Percentiles rank a stretch among this genome's conserved stretches.
These are phyloP conservation scores for Rutstroemia sp. DNA, from an alignment of 2,329 filamentous ascomycete species.

Conservation along the genomic window DNA sequence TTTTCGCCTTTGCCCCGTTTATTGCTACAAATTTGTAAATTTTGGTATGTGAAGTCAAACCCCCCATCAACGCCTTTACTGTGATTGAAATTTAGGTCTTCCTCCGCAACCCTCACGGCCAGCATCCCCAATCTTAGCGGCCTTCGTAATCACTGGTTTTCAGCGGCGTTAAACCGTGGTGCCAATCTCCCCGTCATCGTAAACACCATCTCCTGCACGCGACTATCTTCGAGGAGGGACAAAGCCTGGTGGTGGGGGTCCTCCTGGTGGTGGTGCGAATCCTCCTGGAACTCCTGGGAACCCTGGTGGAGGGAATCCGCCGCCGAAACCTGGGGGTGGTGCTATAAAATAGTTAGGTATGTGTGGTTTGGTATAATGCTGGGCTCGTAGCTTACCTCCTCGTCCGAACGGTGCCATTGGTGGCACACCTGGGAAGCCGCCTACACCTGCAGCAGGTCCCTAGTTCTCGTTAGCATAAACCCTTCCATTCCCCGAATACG, in stretches of 20 bases:
- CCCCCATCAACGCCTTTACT: conserved; percentile 28
- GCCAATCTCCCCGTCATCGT: background rate
- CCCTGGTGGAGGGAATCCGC: conserved; percentile 42
- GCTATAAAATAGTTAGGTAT: conserved; percentile 12
- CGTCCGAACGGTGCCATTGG: conserved; percentile 42
- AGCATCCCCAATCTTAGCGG: background rate
- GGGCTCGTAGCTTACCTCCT: conserved; percentile 42
- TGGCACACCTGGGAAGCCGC: conserved; percentile 55
- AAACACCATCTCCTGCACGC: conserved; percentile 3
- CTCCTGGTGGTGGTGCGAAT: conserved; percentile 37
- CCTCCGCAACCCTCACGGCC: background rate
- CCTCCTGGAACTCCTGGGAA: conserved; percentile 26
- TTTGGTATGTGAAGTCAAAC: conserved; percentile 27
- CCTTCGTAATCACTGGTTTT: too few species aligned
- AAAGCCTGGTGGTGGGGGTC: conserved; percentile 53
- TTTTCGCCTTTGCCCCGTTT: conserved; percentile 16
- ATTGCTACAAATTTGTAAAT: conserved; percentile 28
- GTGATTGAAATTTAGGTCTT: conserved; percentile 20
- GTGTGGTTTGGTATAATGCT: background rate
- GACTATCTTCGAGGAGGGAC: conserved; percentile 30
- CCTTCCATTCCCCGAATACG: conserved; percentile 14
- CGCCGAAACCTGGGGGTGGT: conserved; percentile 37
- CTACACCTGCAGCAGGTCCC: conserved; percentile 82
- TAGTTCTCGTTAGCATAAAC: conserved; percentile 29
- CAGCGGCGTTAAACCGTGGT: background rate